Conservation (phyloP, 176 grass and related monocot species). For the Poa pratensis region DNA sequence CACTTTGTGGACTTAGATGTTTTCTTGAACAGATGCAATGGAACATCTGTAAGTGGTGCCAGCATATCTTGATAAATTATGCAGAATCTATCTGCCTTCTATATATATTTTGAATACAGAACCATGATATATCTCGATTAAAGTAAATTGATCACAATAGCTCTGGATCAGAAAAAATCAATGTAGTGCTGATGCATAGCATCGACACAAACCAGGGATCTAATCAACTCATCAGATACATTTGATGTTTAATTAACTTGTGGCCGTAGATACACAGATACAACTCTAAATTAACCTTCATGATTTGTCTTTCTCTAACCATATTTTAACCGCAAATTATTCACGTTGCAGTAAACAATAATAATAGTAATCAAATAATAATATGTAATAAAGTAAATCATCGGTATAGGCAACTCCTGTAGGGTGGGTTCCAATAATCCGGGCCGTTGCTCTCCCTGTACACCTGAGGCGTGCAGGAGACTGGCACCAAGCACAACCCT, state of each 20-base stretch:
- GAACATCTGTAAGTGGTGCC: not conserved
- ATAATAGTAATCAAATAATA: slow-evolving; percentile 32
- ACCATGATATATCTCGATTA: not conserved
- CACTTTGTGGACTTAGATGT: not conserved
- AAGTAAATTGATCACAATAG: not conserved
- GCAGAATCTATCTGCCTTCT: not conserved
- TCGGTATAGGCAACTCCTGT: slow-evolving; percentile 70
- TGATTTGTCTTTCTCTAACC: slow-evolving; percentile 27
- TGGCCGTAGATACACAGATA: slow-evolving; percentile 29
- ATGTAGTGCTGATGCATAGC: not conserved
- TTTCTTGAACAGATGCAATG: not conserved
- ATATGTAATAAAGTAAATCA: slow-evolving; percentile 31
- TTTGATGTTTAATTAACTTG: slow-evolving; percentile 32
- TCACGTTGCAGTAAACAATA: slow-evolving; percentile 28
- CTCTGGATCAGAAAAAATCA: not conserved
- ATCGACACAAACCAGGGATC: not conserved
- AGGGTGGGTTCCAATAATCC: slow-evolving; percentile 84
- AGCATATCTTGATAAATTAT: not conserved
- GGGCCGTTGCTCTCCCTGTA: slow-evolving; percentile 70
- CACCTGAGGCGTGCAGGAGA: slow-evolving; percentile 74
- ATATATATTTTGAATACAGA: not conserved
- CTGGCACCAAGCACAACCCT: slow-evolving; percentile 86
- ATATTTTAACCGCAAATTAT: slow-evolving; percentile 51
- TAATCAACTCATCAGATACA: slow-evolving; percentile 36
- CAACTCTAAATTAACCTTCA: slow-evolving; percentile 24